Evolutionary conservation across 805 yeast genomes (phyloP).

Genomic region (Monosporozyma unispora): DNA sequence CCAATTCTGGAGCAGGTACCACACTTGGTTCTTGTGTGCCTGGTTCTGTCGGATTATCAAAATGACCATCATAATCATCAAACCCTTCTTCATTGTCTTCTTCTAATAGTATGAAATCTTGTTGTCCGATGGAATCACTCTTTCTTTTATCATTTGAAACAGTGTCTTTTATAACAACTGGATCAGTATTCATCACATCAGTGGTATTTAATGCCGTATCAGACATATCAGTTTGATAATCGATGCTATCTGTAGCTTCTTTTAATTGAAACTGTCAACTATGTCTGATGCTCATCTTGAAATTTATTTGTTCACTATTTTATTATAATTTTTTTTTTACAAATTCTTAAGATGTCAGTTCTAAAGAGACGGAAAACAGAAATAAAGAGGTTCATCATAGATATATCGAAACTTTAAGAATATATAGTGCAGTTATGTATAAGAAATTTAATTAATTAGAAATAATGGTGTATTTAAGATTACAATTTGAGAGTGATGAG

Average conservation of each 20-base stretch:
- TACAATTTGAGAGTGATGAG: not conserved
- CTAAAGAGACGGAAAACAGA: too few relatives aligned
- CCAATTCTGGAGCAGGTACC: not conserved
- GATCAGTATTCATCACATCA: not conserved
- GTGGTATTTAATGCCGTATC: not conserved
- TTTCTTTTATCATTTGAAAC: constrained; percentile 3
- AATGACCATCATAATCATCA: constrained; percentile 24
- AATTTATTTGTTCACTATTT: too few relatives aligned
- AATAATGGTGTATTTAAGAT: not conserved
- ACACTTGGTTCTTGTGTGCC: constrained; percentile 1
- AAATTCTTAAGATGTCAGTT: too few relatives aligned
- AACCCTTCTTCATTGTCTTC: constrained; percentile 12
- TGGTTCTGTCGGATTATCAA: constrained; percentile 17
- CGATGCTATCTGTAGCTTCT: too few relatives aligned
- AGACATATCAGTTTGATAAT: not conserved
- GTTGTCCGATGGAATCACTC: not conserved
- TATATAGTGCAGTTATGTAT: not conserved
- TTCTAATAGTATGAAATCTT: constrained; percentile 3
- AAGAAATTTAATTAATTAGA: too few relatives aligned
- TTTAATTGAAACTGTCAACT: too few relatives aligned
- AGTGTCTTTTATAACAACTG: not conserved
- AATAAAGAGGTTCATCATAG: not conserved
- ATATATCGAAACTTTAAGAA: not conserved
- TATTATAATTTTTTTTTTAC: too few relatives aligned
- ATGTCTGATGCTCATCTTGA: too few relatives aligned